Base-by-base conservation (phyloP, 805 yeast genomes). In the Wickerhamiella occidentalis region DNA sequence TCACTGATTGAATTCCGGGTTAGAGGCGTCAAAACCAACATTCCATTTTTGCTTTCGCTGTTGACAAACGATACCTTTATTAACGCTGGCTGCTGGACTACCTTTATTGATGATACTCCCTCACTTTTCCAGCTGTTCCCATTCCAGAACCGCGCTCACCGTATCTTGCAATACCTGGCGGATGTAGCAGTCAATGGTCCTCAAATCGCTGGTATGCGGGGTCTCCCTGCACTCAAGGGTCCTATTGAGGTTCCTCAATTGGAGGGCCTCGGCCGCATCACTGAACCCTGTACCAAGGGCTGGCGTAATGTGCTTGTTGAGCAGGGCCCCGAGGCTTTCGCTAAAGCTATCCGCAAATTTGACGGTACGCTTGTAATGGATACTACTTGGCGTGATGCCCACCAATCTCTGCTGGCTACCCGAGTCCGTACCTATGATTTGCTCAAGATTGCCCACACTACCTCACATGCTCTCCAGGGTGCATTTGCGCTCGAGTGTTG, bases 351-450 rank as follows among this genome's bases (percentile, higher is more conserved):
- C 52, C 79, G 96, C 66, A 67, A 70, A 15, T 80, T 78, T 69
- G 71, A 85, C 49, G 98, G 98, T 61, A 81, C 95, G 57, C 73
- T 92, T 66, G 70, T 92, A 61, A 92, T 94, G 85, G 99, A 92
- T 68, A 92, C 99, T 49, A 92, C 99, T 8, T 92, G 99, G 99
- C 86, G 99, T 79, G 99, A 92, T 69, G 98, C 98, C 33, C 98
- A 92, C 70, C 99, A 92, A 74, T 88, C 96, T 21, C 71, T 92
- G 59, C 75, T 92, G 62, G 99, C 99, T 8, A 92, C 99, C 38
- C 83, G 98, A 70, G 94, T 92, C 35, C 80, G 99, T 70, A 92
- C 98, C 21, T 76, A 84, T 58, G 99, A 92, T 68, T 72, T 92
- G 62, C 71, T 82, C 47, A 83, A 87, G 58, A 85, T 92, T 71